phyloP scores from a whole-genome alignment of 1,284 basidiomycete species.

The Trichosporon inkin region DNA sequence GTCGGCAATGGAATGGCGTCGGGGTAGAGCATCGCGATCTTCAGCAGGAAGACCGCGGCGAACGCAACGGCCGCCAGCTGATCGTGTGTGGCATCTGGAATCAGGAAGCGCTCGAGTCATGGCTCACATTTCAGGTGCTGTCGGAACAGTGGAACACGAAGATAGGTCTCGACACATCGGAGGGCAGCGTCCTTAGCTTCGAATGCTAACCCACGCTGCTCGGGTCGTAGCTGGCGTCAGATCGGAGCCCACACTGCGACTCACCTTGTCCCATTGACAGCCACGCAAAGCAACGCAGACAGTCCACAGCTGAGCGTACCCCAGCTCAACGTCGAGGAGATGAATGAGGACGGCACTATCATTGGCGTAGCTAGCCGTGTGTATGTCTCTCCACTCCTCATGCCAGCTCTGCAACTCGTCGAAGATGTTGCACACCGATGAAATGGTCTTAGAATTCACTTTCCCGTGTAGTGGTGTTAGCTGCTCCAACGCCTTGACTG shows the following conservation, averaged over 20 bases:
- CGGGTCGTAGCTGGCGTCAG: constrained; percentile 56
- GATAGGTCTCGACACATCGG: constrained; percentile 61
- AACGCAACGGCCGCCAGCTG: constrained; percentile 86
- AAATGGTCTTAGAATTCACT: constrained; percentile 74
- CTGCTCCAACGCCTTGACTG: constrained; percentile 85
- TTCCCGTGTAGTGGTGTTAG: constrained; percentile 79
- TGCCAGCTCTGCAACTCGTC: constrained; percentile 71
- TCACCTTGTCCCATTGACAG: constrained; percentile 89
- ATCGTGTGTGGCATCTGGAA: constrained; percentile 79
- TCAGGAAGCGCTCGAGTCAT: not conserved
- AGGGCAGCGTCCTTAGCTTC: constrained; percentile 87
- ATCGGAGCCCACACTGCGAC: not conserved
- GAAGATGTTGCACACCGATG: constrained; percentile 79
- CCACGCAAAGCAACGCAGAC: constrained; percentile 86
- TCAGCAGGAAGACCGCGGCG: constrained; percentile 84
- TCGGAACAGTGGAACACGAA: constrained; percentile 36
- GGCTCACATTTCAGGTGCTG: constrained; percentile 42
- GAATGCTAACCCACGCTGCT: constrained; percentile 88
- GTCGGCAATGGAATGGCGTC: constrained; percentile 34
- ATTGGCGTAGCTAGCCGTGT: constrained; percentile 62
- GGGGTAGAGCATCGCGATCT: constrained; percentile 56
- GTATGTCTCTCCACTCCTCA: constrained; percentile 75
- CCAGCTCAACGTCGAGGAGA: constrained; percentile 77
- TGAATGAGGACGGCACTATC: constrained; percentile 73
- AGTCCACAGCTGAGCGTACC: constrained; percentile 89